Conservation (phyloP, 768 basidiomycete genomes). For the Boletus fagicola region DNA sequence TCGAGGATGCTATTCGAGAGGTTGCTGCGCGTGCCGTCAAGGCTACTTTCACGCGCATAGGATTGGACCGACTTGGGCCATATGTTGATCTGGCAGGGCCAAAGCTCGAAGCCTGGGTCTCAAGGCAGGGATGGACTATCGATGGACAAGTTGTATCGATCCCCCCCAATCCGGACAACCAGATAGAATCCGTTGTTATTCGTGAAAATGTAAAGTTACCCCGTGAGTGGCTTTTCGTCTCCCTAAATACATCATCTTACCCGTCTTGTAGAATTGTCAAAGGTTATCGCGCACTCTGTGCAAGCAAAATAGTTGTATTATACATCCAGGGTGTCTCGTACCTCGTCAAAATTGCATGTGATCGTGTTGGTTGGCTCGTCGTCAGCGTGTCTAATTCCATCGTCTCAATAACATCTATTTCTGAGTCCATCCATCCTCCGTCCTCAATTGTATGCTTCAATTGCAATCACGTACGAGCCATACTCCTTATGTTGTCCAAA, state of each 20-base stretch:
- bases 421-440: background rate
- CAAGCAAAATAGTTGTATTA: conserved; percentile 42
- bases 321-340: conserved; percentile 4
- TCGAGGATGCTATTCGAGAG: conserved; percentile 78
- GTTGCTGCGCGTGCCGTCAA: conserved; percentile 76
- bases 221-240: conserved; percentile 49
- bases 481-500: conserved; percentile 37
- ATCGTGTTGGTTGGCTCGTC: background rate
- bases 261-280: conserved; percentile 58
- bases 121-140: conserved; percentile 64
- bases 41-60: conserved; percentile 75
- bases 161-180: conserved; percentile 85
- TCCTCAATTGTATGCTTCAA: background rate
- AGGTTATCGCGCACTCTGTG: conserved; percentile 71
- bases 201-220: conserved; percentile 80
- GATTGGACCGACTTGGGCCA: conserved; percentile 59
- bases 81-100: conserved; percentile 70
- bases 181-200: conserved; percentile 80
- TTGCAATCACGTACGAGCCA: background rate
- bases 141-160: conserved; percentile 62
- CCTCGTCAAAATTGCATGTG: conserved; percentile 1
- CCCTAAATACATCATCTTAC: background rate
- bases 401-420: background rate
- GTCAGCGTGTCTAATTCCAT: background rate
- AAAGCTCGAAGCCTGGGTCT: conserved; percentile 58